Evolutionary conservation across 805 yeast species (phyloP).

Genomic region (Yarrowia sp.): DNA sequence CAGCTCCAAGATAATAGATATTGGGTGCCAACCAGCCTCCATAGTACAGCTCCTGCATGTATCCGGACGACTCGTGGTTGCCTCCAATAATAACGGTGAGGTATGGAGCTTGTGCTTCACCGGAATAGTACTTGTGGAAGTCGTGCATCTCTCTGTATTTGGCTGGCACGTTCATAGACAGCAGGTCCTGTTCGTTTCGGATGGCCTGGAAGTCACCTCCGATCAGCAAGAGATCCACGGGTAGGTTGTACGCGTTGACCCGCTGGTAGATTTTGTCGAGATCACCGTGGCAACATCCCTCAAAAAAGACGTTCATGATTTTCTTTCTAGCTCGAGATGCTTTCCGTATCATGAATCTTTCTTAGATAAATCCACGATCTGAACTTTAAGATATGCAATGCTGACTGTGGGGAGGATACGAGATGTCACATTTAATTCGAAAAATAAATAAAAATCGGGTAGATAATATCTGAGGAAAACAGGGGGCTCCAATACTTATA

Average conservation of each 20-base stretch:
- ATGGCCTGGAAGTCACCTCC: constrained; percentile 92
- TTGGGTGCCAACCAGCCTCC: constrained; percentile 96
- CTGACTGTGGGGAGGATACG: neutral
- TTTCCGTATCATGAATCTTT: too few relatives aligned
- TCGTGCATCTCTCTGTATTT: constrained; percentile 78
- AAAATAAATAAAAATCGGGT: too few relatives aligned
- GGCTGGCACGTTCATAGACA: constrained; percentile 70
- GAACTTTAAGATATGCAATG: neutral
- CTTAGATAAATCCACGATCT: too few relatives aligned
- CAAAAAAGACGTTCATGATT: constrained; percentile 56
- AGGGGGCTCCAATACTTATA: too few relatives aligned
- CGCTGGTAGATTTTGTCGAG: constrained; percentile 54
- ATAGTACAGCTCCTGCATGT: constrained; percentile 62
- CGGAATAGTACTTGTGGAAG: constrained; percentile 67
- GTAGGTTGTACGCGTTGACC: constrained; percentile 31
- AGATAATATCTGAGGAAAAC: too few relatives aligned
- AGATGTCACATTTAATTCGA: too few relatives aligned
- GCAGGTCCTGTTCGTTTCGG: constrained; percentile 59
- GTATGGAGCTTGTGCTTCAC: constrained; percentile 61
- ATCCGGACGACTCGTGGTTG: constrained; percentile 87
- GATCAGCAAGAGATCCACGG: constrained; percentile 62
- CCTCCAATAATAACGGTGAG: constrained; percentile 88
- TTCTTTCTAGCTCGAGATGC: too few relatives aligned
- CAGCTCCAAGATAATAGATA: constrained; percentile 78
- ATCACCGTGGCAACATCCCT: constrained; percentile 90